Evolutionary conservation across 352 stramenopile species (phyloP).

Genomic region (Phytophthora macrochlamydospora): DNA sequence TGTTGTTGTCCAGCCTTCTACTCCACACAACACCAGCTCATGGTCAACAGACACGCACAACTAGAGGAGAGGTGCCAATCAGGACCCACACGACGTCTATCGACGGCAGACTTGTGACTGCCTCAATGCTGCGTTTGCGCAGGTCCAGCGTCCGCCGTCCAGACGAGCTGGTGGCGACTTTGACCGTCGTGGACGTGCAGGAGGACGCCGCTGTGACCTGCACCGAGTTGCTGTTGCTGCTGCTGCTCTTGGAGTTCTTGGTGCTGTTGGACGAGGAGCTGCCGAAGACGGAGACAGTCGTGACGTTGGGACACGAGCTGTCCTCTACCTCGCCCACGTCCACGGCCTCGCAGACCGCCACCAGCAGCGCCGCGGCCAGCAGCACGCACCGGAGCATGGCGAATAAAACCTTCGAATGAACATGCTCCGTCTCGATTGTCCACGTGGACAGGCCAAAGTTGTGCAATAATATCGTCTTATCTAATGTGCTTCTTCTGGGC

Average conservation of each 20-base stretch:
- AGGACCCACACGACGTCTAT: conserved; percentile 25
- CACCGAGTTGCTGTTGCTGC: conserved; percentile 9
- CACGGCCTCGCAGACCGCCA: conserved; percentile 19
- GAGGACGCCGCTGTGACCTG: conserved; percentile 24
- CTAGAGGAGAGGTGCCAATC: too few relatives aligned
- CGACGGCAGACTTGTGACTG: conserved; percentile 25
- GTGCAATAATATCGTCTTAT: background rate
- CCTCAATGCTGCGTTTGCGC: conserved; percentile 20
- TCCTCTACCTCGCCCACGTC: conserved; percentile 35
- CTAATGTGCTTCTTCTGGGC: conserved; percentile 27
- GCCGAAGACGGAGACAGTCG: conserved; percentile 22
- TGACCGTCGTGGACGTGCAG: conserved; percentile 23
- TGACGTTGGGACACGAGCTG: conserved; percentile 39
- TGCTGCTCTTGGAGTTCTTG: conserved; percentile 9
- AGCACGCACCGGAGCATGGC: background rate
- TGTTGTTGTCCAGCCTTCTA: conserved; percentile 37
- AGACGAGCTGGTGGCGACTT: conserved; percentile 9
- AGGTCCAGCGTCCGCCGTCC: conserved; percentile 25
- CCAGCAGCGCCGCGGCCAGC: conserved; percentile 13
- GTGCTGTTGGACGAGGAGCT: conserved; percentile 18
- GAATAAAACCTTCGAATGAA: background rate
- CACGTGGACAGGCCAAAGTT: background rate
- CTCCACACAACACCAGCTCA: background rate
- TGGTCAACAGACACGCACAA: background rate
- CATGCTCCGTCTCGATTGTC: background rate